Base-by-base conservation (phyloP, 2,329 filamentous ascomycete genomes). In the Aspergillus niger region DNA sequence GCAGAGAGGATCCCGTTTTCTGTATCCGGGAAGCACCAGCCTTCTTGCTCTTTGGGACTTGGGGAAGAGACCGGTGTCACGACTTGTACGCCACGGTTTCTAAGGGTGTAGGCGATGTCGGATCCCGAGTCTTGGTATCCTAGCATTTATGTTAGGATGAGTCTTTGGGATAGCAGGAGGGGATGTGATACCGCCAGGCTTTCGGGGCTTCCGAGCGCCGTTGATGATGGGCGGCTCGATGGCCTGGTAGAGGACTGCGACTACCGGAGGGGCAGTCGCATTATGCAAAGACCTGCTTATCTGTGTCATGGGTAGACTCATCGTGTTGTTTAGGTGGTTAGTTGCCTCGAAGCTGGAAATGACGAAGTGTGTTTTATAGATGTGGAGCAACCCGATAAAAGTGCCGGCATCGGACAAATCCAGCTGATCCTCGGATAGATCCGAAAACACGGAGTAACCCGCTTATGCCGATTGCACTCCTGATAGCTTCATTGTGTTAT, bases 111-210 rank as follows among this genome's bases (percentile, higher is more conserved):
- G 7, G 80, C 80, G 54, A 83, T 81, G 60, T 83, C 81, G 20
- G 80, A 76, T 3, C 81, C 77, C 0, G 80, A 82, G 64, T 83
- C 81, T 52, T 76, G 76, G 59, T 82, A 83, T 8, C 81, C 80
- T 82, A 56, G 47, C 11, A 8, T 64, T 41, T 58, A 43, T 41
- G 5, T 32, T 39, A 43, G n/a, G 50, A 28, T 30, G 41, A 22
- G 7, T 24, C 2, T 15, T 5, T 24, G 15, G 28, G 32, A 22
- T 55, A 24, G 28, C 41, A 32, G 22, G 5, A 24, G 13, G 22
- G 13, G 32, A 13, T n/a, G 36, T 67, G 38, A 38, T 65, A 78
- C 79, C 77, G 51, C 80, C 80, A 13, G 81, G 81, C 59, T 84
- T 84, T 65, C 73, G 78, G 1, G 81, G 81, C 61, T 83, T 85